A percentile compares a stretch with the other conserved stretches of the same genome.
Conservation (phyloP, 768 basidiomycete species). For the Pisolithus tinctorius region DNA sequence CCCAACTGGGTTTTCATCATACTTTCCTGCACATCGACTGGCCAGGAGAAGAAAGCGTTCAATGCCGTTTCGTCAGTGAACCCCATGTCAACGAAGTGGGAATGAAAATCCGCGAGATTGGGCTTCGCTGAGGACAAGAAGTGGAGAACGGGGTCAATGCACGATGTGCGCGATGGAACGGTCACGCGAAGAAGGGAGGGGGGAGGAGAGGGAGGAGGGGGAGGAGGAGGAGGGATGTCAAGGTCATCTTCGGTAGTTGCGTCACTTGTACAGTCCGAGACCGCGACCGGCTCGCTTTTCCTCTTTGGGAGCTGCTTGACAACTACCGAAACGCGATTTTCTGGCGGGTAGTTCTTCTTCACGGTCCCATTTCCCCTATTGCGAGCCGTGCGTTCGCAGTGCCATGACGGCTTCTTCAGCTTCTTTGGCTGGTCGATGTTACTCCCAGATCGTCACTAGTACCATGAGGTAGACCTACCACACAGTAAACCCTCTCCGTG, state of each 20-base stretch:
- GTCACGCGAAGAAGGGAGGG: no score
- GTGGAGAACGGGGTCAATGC: not conserved
- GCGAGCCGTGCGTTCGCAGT: not conserved
- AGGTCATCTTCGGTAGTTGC: no score
- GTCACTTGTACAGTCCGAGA: no score
- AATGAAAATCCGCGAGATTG: not conserved
- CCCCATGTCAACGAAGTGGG: slow-evolving; percentile 3
- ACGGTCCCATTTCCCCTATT: not conserved
- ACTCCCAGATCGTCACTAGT: not conserved
- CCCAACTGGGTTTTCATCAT: not conserved
- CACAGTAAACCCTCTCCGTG: not conserved
- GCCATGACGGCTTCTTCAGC: not conserved
- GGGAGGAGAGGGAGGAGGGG: no score
- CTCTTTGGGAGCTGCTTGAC: no score
- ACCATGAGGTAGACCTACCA: not conserved
- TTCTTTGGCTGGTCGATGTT: not conserved
- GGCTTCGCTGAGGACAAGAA: slow-evolving; percentile 4
- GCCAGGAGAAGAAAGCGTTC: slow-evolving; percentile 2
- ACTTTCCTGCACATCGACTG: not conserved
- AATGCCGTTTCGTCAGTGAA: not conserved
- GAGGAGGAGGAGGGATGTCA: no score
- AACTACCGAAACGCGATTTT: no score
- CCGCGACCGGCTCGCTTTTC: no score
- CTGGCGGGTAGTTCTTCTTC: no score
- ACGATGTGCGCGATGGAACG: no score